Conservation (phyloP, 306 rosid genomes). For the Albizia julibrissin region DNA sequence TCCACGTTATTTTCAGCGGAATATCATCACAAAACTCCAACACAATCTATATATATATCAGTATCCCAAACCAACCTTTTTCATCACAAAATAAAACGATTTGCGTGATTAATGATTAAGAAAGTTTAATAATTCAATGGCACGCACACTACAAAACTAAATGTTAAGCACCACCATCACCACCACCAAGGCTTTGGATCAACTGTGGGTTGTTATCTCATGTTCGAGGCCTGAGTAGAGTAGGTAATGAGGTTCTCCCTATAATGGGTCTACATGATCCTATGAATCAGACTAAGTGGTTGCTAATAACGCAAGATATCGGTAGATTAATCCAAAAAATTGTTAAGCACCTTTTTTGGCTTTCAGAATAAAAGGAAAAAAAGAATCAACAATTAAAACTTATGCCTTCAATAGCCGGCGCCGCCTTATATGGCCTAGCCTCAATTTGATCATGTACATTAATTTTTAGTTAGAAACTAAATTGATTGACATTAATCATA, state of each 20-base stretch:
- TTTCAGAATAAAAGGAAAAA: not conserved
- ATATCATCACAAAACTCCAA: not conserved
- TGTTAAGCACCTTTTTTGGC: no score
- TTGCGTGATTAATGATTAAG: not conserved
- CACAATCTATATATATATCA: not conserved
- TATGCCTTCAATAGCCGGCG: not conserved
- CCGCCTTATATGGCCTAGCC: not conserved
- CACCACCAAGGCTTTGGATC: no score
- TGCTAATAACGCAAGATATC: no score
- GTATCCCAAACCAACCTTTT: not conserved
- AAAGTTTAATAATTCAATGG: not conserved
- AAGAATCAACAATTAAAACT: not conserved
- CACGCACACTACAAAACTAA: not conserved
- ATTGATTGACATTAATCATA: not conserved
- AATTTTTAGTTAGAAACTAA: not conserved
- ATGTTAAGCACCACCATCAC: not conserved
- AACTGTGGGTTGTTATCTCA: no score
- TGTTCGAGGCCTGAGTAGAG: no score
- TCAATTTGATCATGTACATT: not conserved
- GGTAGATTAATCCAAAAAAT: no score
- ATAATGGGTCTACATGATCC: no score
- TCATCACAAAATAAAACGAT: not conserved
- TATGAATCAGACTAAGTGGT: fast-evolving
- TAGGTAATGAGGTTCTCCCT: no score
- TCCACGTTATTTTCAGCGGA: not conserved